Evolutionary conservation across 805 yeast species (phyloP).

Genomic region (Pichia rugopelliculosa): DNA sequence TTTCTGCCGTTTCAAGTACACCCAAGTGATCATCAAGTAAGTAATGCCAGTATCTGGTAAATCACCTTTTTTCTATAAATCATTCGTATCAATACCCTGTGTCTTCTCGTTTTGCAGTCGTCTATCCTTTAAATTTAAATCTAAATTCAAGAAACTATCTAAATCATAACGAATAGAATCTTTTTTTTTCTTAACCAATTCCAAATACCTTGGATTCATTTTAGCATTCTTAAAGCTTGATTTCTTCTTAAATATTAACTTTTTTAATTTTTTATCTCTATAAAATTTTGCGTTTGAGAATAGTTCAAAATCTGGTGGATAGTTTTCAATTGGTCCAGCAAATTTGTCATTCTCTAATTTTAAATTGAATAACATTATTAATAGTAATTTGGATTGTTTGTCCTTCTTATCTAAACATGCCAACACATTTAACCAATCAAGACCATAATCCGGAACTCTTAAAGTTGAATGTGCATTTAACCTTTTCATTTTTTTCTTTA

Average conservation of each 20-base stretch:
- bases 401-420: slow-evolving; percentile 1
- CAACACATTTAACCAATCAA: slow-evolving; percentile 8
- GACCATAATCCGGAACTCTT: neutral
- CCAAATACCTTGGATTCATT: neutral
- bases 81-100: too few relatives aligned
- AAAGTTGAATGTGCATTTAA: neutral
- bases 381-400: neutral
- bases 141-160: slow-evolving; percentile 1
- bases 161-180: slow-evolving; percentile 1
- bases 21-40: too few relatives aligned
- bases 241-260: neutral
- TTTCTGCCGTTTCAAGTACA: too few relatives aligned
- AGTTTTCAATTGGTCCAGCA: slow-evolving; percentile 6
- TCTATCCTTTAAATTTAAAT: neutral
- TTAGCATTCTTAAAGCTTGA: neutral
- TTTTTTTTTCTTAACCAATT: neutral
- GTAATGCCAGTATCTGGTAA: too few relatives aligned
- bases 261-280: slow-evolving; percentile 1
- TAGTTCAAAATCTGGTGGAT: neutral
- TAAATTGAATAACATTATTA: slow-evolving; percentile 5
- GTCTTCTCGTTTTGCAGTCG: neutral
- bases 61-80: neutral
- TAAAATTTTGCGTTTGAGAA: neutral
- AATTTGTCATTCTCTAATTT: slow-evolving; percentile 2
- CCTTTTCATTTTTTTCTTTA: neutral